phyloP scores from a whole-genome alignment of 2,329 filamentous ascomycete species.

The Fonsecaea erecta region DNA sequence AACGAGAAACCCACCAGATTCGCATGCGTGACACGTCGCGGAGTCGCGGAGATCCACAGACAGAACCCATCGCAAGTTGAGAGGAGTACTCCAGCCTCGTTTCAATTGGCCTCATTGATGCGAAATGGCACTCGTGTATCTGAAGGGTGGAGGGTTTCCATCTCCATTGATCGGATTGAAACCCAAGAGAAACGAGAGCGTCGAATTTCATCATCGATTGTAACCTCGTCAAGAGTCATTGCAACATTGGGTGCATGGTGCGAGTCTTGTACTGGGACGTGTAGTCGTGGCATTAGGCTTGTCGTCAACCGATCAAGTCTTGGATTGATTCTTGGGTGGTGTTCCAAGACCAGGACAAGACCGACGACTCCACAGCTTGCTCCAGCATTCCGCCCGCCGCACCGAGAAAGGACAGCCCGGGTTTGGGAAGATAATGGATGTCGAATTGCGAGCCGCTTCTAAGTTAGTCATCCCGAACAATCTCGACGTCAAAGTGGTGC shows the following conservation, averaged over 20 bases:
- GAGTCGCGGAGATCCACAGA: constrained; percentile 2
- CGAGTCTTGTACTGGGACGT: constrained; percentile 6
- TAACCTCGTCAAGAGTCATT: constrained; percentile 9
- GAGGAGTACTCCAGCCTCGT: neutral
- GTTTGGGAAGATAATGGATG: neutral
- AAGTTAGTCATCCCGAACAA: neutral
- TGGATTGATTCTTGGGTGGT: constrained; percentile 11
- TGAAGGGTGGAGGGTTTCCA: neutral
- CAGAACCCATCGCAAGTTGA: neutral
- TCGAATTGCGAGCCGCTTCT: too few relatives aligned
- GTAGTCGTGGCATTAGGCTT: constrained; percentile 10
- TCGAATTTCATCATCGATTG: constrained; percentile 5
- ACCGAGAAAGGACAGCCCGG: neutral
- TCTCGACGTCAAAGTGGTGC: neutral
- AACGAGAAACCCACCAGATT: neutral
- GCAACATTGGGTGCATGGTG: constrained; percentile 2
- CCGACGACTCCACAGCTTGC: constrained; percentile 12
- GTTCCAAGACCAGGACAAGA: constrained; percentile 18
- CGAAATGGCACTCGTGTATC: neutral
- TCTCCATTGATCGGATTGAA: constrained; percentile 2
- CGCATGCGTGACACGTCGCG: neutral
- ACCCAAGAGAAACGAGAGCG: constrained; percentile 1
- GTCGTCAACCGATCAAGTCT: constrained; percentile 10
- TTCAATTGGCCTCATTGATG: neutral
- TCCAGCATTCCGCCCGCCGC: constrained; percentile 10